phyloP scores from a whole-genome alignment of 2,329 filamentous ascomycete species.

The Stylonectria norvegica region DNA sequence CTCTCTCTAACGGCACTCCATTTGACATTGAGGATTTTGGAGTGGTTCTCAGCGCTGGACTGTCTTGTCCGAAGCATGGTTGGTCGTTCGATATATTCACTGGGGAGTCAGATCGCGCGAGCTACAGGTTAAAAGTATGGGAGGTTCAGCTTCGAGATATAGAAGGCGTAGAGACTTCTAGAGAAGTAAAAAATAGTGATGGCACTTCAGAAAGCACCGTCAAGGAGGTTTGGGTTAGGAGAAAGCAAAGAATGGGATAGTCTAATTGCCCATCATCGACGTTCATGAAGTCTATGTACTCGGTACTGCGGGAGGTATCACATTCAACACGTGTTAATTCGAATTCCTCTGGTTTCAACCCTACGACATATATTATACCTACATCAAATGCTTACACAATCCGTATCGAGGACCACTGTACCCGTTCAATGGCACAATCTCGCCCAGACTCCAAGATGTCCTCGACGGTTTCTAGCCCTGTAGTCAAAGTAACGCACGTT shows the following conservation, averaged over 20 bases:
- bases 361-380: no score
- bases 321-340: no score
- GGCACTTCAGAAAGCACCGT: slow-evolving; percentile 8
- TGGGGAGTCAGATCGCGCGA: slow-evolving; percentile 58
- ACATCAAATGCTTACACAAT: no score
- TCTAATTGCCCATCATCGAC: no score
- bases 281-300: no score
- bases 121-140: slow-evolving; percentile 61
- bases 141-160: slow-evolving; percentile 54
- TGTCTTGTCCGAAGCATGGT: slow-evolving; percentile 65
- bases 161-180: background rate
- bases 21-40: slow-evolving; percentile 76
- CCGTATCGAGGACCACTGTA: background rate
- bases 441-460: background rate
- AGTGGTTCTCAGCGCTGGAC: slow-evolving; percentile 56
- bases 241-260: slow-evolving; percentile 38
- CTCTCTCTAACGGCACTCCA: slow-evolving; percentile 57
- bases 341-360: no score
- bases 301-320: no score
- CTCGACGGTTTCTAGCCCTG: background rate
- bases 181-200: background rate
- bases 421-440: background rate
- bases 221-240: slow-evolving; percentile 43
- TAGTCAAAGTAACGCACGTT: background rate
- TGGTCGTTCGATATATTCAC: slow-evolving; percentile 70